Evolutionary conservation across 306 rosid species (phyloP).

Genomic region (Coriaria nepalensis): DNA sequence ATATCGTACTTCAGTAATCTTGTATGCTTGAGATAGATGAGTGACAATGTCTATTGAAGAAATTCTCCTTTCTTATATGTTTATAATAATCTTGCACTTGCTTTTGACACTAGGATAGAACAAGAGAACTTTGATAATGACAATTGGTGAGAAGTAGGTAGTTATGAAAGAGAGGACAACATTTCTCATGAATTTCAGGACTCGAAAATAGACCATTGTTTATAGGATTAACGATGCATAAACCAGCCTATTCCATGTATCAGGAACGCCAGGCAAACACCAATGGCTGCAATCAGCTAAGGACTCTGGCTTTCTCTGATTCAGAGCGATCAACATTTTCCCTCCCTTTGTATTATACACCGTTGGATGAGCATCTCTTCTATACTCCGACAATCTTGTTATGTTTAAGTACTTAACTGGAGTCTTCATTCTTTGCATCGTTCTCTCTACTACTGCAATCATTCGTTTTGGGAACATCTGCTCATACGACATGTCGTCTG

Average conservation of each 20-base stretch:
- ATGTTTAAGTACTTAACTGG: conserved; percentile 31
- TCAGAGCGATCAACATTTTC: conserved; percentile 7
- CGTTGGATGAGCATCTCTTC: conserved; percentile 26
- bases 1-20: too few species aligned
- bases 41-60: too few species aligned
- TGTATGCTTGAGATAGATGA: too few species aligned
- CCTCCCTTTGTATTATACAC: conserved; percentile 10
- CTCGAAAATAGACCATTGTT: too few species aligned
- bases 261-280: conserved; percentile 41
- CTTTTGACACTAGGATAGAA: too few species aligned
- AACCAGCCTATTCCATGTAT: conserved; percentile 16
- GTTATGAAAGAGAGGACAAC: too few species aligned
- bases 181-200: too few species aligned
- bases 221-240: too few species aligned
- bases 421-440: conserved; percentile 16
- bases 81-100: too few species aligned
- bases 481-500: conserved; percentile 13
- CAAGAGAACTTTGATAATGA: too few species aligned
- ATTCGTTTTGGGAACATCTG: conserved; percentile 6
- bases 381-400: conserved; percentile 19
- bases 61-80: too few species aligned
- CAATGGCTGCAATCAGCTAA: conserved; percentile 32
- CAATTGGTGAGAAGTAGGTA: too few species aligned
- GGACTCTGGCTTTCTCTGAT: conserved; percentile 2
- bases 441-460: conserved; percentile 15